Conservation (phyloP, 2,329 filamentous ascomycete genomes). For the Raffaelea ambrosiae region DNA sequence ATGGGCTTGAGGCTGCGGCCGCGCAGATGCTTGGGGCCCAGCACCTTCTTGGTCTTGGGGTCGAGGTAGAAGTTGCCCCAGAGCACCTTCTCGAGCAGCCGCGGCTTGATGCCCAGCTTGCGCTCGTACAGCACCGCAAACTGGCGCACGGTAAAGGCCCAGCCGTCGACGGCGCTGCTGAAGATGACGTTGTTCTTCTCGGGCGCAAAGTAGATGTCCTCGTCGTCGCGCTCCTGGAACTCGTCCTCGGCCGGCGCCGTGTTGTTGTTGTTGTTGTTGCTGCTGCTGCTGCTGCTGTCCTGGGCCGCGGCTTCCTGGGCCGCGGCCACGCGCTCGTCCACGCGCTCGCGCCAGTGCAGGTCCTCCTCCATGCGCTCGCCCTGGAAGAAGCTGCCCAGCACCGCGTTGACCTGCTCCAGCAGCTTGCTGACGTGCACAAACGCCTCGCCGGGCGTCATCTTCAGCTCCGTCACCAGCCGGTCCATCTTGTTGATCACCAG, state of each 20-base stretch:
- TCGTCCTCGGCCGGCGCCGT: conserved; percentile 49
- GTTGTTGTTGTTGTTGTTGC: conserved; percentile 24
- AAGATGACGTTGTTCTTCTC: conserved; percentile 99
- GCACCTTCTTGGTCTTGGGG: conserved; percentile 89
- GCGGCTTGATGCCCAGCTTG: conserved; percentile 90
- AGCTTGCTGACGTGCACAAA: conserved; percentile 83
- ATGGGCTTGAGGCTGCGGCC: conserved; percentile 87
- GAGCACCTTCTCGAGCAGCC: conserved; percentile 80
- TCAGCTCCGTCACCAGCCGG: conserved; percentile 83
- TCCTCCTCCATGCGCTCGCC: conserved; percentile 99
- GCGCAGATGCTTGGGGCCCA: conserved; percentile 86
- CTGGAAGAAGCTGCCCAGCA: conserved; percentile 95
- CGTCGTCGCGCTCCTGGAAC: conserved; percentile 88
- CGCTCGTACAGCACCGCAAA: conserved; percentile 92
- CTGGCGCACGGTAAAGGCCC: conserved; percentile 94
- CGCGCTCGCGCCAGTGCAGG: conserved; percentile 85
- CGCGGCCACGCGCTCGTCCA: conserved; percentile 77
- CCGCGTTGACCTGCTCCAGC: conserved; percentile 92
- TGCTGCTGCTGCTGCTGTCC: conserved; percentile 63
- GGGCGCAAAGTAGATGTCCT: conserved; percentile 95
- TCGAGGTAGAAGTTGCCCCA: conserved; percentile 98
- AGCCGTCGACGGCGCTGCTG: conserved; percentile 95
- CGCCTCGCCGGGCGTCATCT: conserved; percentile 85
- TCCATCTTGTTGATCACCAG: conserved; percentile 99
- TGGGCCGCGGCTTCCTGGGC: conserved; percentile 27